These are phyloP conservation scores for Sugiyamaella chiloensis DNA, from an alignment of 805 yeast species.

Conservation along the genomic window DNA sequence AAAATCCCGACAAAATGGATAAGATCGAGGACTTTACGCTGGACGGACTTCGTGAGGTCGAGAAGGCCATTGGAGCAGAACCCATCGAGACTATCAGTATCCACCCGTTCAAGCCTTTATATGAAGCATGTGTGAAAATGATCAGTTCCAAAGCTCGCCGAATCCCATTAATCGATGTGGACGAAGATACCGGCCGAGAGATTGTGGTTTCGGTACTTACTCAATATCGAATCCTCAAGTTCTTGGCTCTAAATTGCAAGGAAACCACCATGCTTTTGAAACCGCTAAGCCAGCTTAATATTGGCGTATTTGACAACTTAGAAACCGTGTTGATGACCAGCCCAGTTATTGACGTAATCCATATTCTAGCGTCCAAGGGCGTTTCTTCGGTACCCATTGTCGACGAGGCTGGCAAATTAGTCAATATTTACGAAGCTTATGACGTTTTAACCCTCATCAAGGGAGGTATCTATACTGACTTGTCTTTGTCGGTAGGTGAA, in stretches of 20 bases:
- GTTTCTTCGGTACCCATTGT: slow-evolving; percentile 92
- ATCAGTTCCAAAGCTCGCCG: slow-evolving; percentile 83
- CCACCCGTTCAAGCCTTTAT: slow-evolving; percentile 85
- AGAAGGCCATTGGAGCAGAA: slow-evolving; percentile 78
- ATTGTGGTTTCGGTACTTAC: slow-evolving; percentile 94
- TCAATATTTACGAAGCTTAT: slow-evolving; percentile 93
- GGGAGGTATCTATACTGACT: slow-evolving; percentile 90
- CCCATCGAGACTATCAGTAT: slow-evolving; percentile 83
- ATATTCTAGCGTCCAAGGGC: slow-evolving; percentile 69
- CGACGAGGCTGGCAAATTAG: slow-evolving; percentile 63
- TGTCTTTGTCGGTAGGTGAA: slow-evolving; percentile 90
- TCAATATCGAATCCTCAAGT: slow-evolving; percentile 92
- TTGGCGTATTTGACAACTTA: slow-evolving; percentile 50
- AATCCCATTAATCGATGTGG: slow-evolving; percentile 91
- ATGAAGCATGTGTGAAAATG: slow-evolving; percentile 93
- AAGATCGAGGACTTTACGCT: slow-evolving; percentile 80
- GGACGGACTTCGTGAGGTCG: slow-evolving; percentile 82
- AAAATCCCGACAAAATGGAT: slow-evolving; percentile 79
- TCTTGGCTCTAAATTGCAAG: slow-evolving; percentile 92
- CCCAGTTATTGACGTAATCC: slow-evolving; percentile 91
- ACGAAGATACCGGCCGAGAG: slow-evolving; percentile 87
- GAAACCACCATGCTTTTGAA: slow-evolving; percentile 80
- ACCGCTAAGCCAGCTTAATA: slow-evolving; percentile 66
- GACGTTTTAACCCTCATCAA: slow-evolving; percentile 90
- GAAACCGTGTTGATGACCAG: slow-evolving; percentile 84